Percentiles rank a stretch among this genome's conserved stretches.
These are phyloP conservation scores for Phoma sp. DNA, from an alignment of 2,329 filamentous ascomycete genomes.

Conservation along the genomic window DNA sequence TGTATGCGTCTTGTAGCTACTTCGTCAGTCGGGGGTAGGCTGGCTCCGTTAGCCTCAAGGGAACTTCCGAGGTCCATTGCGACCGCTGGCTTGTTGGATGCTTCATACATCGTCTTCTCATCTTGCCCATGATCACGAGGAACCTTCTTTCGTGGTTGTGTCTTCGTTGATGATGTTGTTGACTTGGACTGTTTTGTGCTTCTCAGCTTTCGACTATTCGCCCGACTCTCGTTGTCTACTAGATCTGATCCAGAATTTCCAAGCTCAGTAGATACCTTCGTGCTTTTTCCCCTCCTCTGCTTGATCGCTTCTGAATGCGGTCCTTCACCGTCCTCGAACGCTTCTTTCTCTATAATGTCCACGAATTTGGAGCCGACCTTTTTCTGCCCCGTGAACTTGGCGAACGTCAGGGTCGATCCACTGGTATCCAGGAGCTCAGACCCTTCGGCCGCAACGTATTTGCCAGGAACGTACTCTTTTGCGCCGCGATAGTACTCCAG, in stretches of 20 bases:
- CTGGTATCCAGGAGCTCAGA: conserved; percentile 38
- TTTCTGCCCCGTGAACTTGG: conserved; percentile 34
- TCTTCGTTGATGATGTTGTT: neutral
- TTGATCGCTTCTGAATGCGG: neutral
- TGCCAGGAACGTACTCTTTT: conserved; percentile 31
- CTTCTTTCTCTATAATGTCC: conserved; percentile 24
- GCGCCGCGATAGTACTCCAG: conserved; percentile 22
- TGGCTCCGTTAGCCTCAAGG: neutral
- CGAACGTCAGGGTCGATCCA: conserved; percentile 24
- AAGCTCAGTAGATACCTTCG: neutral
- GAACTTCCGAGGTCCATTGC: neutral
- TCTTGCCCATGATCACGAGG: neutral
- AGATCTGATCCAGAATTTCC: neutral
- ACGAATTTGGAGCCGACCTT: conserved; percentile 31
- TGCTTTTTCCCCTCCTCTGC: neutral
- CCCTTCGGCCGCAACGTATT: conserved; percentile 33
- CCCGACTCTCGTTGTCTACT: neutral
- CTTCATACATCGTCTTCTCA: neutral
- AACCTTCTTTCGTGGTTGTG: neutral
- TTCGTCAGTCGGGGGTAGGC: neutral
- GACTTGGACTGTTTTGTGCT: neutral
- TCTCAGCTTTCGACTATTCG: neutral
- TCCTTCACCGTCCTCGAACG: conserved; percentile 5
- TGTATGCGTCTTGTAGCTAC: neutral
- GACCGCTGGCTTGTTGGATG: neutral